Base-by-base conservation (phyloP, 2,329 filamentous ascomycete genomes). In the Nemania serpens region DNA sequence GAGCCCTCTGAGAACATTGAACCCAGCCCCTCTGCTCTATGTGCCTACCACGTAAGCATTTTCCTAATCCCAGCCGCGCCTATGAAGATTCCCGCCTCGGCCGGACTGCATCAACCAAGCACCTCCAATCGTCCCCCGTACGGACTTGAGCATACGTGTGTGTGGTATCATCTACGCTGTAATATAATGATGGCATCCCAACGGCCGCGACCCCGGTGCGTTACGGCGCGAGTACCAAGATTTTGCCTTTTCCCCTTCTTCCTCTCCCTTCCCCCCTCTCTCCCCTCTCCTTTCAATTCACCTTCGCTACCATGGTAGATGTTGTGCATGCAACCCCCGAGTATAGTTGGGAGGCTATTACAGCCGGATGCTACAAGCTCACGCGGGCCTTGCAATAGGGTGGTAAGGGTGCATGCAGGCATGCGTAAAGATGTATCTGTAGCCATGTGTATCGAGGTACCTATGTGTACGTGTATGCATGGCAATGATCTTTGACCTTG, bases 71-170 rank as follows among this genome's bases (percentile, higher is more conserved):
- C 25, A 29, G 25, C 7, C 25, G 7, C 25, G 25, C 25, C 25
- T 29, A 29, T 7, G 4, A 29, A 29, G 25, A 29, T 29, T 7
- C 25, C 25, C 25, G 25, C 7, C 25, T 29, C 25, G 25, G 25
- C 25, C 25, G 7, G 25, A 29, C 25, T 29, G 25, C 25, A 29
- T 29, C 25, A 29, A 29, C 4, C 25, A 29, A 29, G 25, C 25
- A 29, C 25, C 25, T 29, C 53, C 58, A 53, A 53, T 18, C 6
- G 37, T 43, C 29, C 53, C 54, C 43, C 37, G 57, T 61, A 42
- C 42, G 54, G 59, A 33, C 59, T 20, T 22, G 9, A 54, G 59
- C 59, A 61, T 56, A 34, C 34, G 20, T 41, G 29, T 46, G 45
- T 5, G 20, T 47, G 45, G 45, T 15, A 47, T 33, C 45, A 22